Conservation (phyloP, 345 rosid species). For the Lumnitzera littorea region DNA sequence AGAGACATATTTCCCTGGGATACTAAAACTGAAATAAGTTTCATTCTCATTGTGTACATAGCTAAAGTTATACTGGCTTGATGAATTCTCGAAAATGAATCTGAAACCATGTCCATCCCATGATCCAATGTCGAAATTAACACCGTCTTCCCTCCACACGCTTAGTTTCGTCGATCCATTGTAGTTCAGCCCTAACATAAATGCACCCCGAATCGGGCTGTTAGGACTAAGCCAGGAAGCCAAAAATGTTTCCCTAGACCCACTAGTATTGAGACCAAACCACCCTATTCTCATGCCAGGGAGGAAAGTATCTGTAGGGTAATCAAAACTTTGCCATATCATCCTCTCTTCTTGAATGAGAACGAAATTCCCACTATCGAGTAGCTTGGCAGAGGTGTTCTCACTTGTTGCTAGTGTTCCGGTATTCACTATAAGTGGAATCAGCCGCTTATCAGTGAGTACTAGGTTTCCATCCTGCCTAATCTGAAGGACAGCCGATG, state of each 20-base stretch:
- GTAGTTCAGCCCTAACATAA: neutral
- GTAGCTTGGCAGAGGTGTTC: constrained; percentile 1
- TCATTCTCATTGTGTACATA: constrained; percentile 10
- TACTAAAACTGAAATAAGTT: constrained; percentile 7
- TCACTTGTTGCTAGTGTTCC: neutral
- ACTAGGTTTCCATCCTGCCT: constrained; percentile 8
- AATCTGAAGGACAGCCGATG: neutral
- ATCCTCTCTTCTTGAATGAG: constrained; percentile 1
- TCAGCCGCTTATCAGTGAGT: neutral
- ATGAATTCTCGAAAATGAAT: constrained; percentile 6
- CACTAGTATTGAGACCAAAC: neutral
- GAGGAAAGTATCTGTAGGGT: constrained; percentile 5
- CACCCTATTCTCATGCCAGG: constrained; percentile 14
- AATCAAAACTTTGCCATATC: constrained; percentile 13
- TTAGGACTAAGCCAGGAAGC: constrained; percentile 5
- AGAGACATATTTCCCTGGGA: neutral
- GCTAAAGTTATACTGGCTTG: constrained; percentile 4
- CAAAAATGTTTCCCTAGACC: neutral
- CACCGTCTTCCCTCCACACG: constrained; percentile 2
- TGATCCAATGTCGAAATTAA: constrained; percentile 4
- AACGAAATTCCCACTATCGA: constrained; percentile 10
- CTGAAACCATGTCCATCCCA: constrained; percentile 12
- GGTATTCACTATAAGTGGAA: constrained; percentile 2
- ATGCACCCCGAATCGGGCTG: constrained; percentile 9
- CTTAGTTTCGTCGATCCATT: neutral